These are phyloP conservation scores for Exophiala oligosperma DNA, from an alignment of 2,329 filamentous ascomycete genomes.

Conservation along the genomic window DNA sequence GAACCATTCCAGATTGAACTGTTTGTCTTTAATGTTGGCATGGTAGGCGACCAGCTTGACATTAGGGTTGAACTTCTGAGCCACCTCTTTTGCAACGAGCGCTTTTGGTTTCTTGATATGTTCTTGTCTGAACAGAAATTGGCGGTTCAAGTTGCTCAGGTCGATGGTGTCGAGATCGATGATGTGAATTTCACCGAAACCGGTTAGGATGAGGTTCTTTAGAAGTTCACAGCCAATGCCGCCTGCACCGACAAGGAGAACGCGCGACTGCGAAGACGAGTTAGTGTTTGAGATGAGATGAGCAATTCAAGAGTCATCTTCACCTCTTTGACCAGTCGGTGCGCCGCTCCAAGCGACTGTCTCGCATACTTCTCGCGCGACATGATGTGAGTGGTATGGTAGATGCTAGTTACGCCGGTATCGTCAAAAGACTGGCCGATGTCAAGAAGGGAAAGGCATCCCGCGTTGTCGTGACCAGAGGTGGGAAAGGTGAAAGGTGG, in stretches of 20 bases:
- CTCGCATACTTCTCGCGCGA: constrained; percentile 50
- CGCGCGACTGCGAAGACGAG: constrained; percentile 63
- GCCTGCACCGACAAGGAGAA: constrained; percentile 92
- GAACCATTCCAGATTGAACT: constrained; percentile 90
- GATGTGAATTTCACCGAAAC: constrained; percentile 90
- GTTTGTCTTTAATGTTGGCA: constrained; percentile 87
- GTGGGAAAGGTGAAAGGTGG: background rate
- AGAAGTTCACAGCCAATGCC: constrained; percentile 97
- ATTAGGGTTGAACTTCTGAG: constrained; percentile 83
- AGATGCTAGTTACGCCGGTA: background rate
- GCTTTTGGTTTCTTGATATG: constrained; percentile 98
- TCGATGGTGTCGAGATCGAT: constrained; percentile 99
- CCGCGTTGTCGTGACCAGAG: background rate
- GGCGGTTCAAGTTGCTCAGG: constrained; percentile 93
- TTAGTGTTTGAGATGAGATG: background rate
- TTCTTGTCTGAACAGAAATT: constrained; percentile 94
- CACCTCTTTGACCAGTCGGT: constrained; percentile 70
- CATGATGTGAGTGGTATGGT: constrained; percentile 30
- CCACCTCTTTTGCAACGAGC: constrained; percentile 87
- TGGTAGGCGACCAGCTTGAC: constrained; percentile 86
- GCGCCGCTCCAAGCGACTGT: constrained; percentile 68
- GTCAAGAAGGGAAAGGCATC: background rate
- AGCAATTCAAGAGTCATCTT: constrained; percentile 24
- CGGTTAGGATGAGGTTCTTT: constrained; percentile 90
- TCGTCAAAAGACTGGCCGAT: background rate